A percentile compares a stretch with the other conserved stretches of the same genome.
Conservation (phyloP, 2,329 filamentous ascomycete species). For the Hypocrella siamensis region DNA sequence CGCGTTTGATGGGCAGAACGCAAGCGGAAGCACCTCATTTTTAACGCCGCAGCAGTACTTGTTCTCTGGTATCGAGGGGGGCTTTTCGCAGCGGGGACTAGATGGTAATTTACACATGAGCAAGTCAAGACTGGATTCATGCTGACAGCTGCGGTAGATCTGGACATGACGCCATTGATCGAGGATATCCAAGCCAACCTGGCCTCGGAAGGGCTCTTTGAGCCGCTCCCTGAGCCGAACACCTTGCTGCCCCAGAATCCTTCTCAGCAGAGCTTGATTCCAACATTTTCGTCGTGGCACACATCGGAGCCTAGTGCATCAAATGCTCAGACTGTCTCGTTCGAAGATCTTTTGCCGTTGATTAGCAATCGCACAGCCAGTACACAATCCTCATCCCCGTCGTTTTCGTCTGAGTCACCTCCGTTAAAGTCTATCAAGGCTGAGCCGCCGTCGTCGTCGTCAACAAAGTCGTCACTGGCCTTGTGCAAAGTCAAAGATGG, state of each 20-base stretch:
- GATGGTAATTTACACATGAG: constrained; percentile 12
- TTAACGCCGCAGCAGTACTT: constrained; percentile 23
- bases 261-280: constrained; percentile 16
- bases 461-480: constrained; percentile 14
- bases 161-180: too few species aligned
- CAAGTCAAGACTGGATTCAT: too few species aligned
- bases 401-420: not conserved
- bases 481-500: constrained; percentile 27
- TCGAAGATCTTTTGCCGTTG: constrained; percentile 23
- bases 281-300: constrained; percentile 24
- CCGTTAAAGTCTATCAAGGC: not conserved
- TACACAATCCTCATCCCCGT: constrained; percentile 6
- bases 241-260: too few species aligned
- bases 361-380: not conserved
- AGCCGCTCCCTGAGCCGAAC: too few species aligned
- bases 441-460: constrained; percentile 1
- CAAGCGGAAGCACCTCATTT: constrained; percentile 6
- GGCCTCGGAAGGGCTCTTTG: too few species aligned
- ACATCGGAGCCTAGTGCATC: constrained; percentile 17
- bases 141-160: too few species aligned
- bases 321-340: constrained; percentile 18
- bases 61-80: constrained; percentile 16
- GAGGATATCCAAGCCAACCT: too few species aligned
- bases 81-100: constrained; percentile 12
- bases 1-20: not conserved